Base-by-base conservation (phyloP, 2,329 filamentous ascomycete genomes). In the Chalara sp. region DNA sequence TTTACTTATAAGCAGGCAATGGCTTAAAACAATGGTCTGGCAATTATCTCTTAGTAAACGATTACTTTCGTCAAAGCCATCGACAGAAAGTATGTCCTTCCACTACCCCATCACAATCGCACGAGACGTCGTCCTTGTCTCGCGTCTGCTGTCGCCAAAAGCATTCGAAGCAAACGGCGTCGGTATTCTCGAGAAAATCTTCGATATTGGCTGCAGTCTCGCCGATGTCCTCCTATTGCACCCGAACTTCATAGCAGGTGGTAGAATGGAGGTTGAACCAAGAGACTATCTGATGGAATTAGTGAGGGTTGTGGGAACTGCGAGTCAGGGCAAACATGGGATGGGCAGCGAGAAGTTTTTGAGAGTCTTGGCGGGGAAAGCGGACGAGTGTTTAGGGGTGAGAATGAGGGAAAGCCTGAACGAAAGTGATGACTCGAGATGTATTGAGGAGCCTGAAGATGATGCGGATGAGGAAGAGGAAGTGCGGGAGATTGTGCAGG, bases 91-190 rank as follows among this genome's bases (percentile, higher is more conserved):
- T 28, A 51, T 51, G 49, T 75, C 72, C 44, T 80, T 80, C 67
- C 73, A 74, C 29, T 81, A 78, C 50, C 79, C 79, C 0, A 72
- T 83, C 41, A 72, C 78, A 30, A 77, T 82, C n/a, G 78, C 79
- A 6, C 32, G 46, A 4, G 46, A 48, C 5, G 37, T 63, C 1
- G 61, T 65, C 0, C 45, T 56, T 3, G 50, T 58, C 0, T 60
- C 62, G 0, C 55, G 54, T 2, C 31, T 59, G 0, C 44, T 66
- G 5, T 57, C 64, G 0, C 51, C 53, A 0, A 45, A 53, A 2
- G 64, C 64, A 1, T 56, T 66, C 2, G 64, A 65, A 5, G 64
- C 64, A 0, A 66, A 66, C 29, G 64, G 64, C 0, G 56, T 66
- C 0, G 64, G 64, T 0, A 66, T 66, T 1, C 11, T 65, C 0